Evolutionary conservation across 768 basidiomycete species (phyloP).

Genomic region (Pulveroboletus ravenelii): DNA sequence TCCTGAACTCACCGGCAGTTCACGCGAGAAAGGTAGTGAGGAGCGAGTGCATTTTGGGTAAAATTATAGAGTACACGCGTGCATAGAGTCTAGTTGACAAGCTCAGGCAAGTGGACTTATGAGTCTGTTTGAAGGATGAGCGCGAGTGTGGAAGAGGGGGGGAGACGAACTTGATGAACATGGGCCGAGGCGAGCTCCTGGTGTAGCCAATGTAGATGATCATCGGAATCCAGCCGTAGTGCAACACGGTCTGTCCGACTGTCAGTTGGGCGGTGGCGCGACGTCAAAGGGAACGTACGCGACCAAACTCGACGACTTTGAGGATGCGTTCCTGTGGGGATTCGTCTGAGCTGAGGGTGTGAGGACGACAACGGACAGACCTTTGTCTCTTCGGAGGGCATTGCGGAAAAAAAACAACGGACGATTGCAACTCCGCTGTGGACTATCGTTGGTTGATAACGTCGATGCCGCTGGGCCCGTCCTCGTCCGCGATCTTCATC

Average conservation of each 20-base stretch:
- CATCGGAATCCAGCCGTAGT: conserved; percentile 95
- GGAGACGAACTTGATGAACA: conserved; percentile 87
- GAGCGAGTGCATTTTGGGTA: conserved; percentile 10
- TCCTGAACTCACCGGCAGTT: background rate
- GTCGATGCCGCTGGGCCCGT: conserved; percentile 46
- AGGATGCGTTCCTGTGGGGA: conserved; percentile 62
- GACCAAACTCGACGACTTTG: conserved; percentile 75
- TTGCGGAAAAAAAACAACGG: conserved; percentile 27
- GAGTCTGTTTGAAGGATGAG: conserved; percentile 48
- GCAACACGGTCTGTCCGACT: conserved; percentile 66
- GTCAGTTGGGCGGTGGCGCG: background rate
- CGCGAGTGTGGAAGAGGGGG: background rate
- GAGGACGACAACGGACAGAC: conserved; percentile 34
- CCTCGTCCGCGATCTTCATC: conserved; percentile 43
- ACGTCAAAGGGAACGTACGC: conserved; percentile 49
- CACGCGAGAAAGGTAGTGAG: background rate
- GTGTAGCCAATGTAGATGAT: conserved; percentile 96
- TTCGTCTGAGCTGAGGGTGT: background rate
- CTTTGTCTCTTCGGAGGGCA: conserved; percentile 92
- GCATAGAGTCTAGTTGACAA: conserved; percentile 15
- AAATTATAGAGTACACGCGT: conserved; percentile 28
- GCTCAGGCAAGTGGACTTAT: conserved; percentile 88
- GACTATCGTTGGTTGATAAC: conserved; percentile 8
- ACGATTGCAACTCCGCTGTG: conserved; percentile 31
- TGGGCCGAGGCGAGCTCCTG: conserved; percentile 88